Evolutionary conservation across 2,329 filamentous ascomycete species (phyloP), one percentile per base, ranked within the genome.

Genomic region (Ilyonectria robusta): DNA sequence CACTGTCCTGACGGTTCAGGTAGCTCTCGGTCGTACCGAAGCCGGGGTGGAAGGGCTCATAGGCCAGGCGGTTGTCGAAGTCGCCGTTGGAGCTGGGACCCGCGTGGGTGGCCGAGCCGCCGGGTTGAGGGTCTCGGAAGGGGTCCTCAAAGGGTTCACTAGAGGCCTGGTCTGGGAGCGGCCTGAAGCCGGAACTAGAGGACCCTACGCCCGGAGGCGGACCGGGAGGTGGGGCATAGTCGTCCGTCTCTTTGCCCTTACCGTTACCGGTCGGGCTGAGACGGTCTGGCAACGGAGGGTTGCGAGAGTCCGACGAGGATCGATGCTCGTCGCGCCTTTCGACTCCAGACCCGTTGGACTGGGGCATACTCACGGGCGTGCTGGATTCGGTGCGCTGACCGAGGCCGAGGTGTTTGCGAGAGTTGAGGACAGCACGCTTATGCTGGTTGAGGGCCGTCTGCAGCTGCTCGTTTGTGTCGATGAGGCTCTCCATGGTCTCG

Each of bases 381-480:
- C 74, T 70, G 11, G 76, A 75, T 11, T 74, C 67, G 17, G 77
- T 77, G 15, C 74, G 75, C 35, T 76, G 77, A 13, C 76, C 72
- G 23, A 79, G 73, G 23, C 86, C 86, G 5, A 87, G 79, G 42
- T 86, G 82, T 76, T 91, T 91, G 68, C 87, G 83, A 3, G 89
- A 88, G 65, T 85, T 86, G n/a, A 92, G 81, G 46, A 97, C 84
- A 10, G 94, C 92, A 61, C 94, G 90, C 80, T 97, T 94, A 79
- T 98, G 94, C 77, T 94, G 91, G 70, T 91, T 96, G 46, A 95
- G 86, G 0, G 95, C 92, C 50, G 93, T 89, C 67, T 94, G 93
- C 33, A 99, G 85, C 78, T 95, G 93, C 80, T 98, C 96, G 78
- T 97, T 97, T 15, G 94, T 96, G 80, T 98, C 94, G 76, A 99